A percentile compares a stretch with the other conserved stretches of the same genome.
phyloP scores from a whole-genome alignment of 2,329 filamentous ascomycete species.

The Xylariaceae sp. region DNA sequence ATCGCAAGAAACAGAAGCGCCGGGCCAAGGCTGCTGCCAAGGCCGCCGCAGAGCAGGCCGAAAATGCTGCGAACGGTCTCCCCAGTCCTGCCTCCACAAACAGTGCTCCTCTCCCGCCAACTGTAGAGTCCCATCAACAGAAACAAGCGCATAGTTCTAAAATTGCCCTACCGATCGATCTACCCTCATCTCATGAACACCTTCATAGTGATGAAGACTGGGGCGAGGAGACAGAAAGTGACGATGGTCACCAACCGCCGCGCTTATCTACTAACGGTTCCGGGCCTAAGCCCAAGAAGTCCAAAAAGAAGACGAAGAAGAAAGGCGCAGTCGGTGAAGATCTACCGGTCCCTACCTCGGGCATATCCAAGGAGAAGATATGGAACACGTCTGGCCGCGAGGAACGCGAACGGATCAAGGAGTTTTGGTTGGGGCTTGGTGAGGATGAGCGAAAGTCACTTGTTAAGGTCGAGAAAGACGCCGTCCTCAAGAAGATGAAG shows the following conservation, averaged over 20 bases:
- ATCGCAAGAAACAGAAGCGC: slow-evolving; percentile 94
- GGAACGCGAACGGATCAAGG: slow-evolving; percentile 95
- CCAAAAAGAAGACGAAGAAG: slow-evolving; percentile 72
- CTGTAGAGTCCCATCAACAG: slow-evolving; percentile 18
- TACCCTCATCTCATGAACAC: slow-evolving; percentile 28
- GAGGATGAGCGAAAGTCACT: slow-evolving; percentile 94
- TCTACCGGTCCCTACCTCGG: slow-evolving; percentile 36
- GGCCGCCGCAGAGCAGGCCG: slow-evolving; percentile 56
- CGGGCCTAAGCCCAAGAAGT: slow-evolving; percentile 57
- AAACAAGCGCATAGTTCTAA: slow-evolving; percentile 20
- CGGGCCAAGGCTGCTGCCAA: slow-evolving; percentile 82
- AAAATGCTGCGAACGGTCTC: slow-evolving; percentile 47
- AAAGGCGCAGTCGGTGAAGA: slow-evolving; percentile 33
- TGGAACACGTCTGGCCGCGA: slow-evolving; percentile 96
- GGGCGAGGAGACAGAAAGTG: slow-evolving; percentile 58
- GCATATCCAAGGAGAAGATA: slow-evolving; percentile 78
- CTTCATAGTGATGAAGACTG: slow-evolving; percentile 51
- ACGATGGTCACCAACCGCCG: slow-evolving; percentile 53
- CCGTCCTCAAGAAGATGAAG: slow-evolving; percentile 98
- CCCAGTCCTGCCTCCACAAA: slow-evolving; percentile 40
- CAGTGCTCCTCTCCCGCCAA: slow-evolving; percentile 28
- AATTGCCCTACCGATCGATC: slow-evolving; percentile 8
- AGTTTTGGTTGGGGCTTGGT: slow-evolving; percentile 93
- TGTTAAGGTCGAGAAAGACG: slow-evolving; percentile 98
- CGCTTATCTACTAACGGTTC: slow-evolving; percentile 42